Conservation (phyloP, 352 stramenopile genomes). For the Globisporangium echinulatum region DNA sequence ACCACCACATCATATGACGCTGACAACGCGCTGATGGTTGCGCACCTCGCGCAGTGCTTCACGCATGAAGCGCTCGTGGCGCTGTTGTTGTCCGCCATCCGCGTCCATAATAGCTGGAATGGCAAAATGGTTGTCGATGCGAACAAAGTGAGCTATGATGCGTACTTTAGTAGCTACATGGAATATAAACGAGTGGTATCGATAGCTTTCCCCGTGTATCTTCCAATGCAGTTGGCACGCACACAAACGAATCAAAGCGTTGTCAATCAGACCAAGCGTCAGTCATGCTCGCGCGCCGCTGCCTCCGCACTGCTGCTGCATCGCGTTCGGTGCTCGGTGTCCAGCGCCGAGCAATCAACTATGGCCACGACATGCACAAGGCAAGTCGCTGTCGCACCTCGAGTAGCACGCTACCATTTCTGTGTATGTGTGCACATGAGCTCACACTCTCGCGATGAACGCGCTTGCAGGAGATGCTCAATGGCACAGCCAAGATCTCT, state of each 20-base stretch:
- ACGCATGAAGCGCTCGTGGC: constrained; percentile 60
- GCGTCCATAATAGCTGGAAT: neutral
- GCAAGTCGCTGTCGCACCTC: constrained; percentile 10
- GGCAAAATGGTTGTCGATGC: too few relatives aligned
- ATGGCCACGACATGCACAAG: constrained; percentile 82
- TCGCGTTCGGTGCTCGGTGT: neutral
- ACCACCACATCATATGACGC: too few relatives aligned
- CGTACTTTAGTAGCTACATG: too few relatives aligned
- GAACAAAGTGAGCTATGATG: too few relatives aligned
- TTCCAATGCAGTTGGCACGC: neutral
- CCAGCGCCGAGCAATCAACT: constrained; percentile 58
- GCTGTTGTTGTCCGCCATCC: constrained; percentile 11
- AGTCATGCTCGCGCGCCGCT: constrained; percentile 4
- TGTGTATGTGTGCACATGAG: neutral
- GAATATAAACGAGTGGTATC: neutral
- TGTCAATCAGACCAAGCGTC: neutral
- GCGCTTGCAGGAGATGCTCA: constrained; percentile 68
- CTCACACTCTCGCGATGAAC: neutral
- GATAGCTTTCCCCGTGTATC: neutral
- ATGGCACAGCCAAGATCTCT: constrained; percentile 68
- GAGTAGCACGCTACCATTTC: neutral
- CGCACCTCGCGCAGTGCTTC: constrained; percentile 62
- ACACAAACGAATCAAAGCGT: neutral
- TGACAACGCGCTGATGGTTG: neutral
- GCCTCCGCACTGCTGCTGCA: constrained; percentile 13